Evolutionary conservation across 257 asterid species (phyloP), one percentile per base, ranked within the genome.

Genomic region (Nicotiana undulata): DNA sequence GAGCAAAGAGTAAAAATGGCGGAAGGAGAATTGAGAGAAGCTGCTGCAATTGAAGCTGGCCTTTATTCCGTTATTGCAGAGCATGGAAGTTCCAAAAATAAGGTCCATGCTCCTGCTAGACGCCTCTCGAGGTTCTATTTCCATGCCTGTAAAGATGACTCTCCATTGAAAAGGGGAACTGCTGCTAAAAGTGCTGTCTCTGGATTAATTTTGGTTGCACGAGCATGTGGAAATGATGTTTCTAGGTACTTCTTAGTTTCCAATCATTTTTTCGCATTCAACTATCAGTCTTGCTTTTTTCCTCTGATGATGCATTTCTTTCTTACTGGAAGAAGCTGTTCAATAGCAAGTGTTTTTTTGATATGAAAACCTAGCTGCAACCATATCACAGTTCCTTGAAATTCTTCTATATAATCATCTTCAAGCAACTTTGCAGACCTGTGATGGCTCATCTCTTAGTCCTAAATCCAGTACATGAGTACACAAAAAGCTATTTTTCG

Each of bases 31-130:
- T 77, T 94, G 86, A 88, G 90, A 84, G 97, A 94, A 86, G 93
- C 96, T 77, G 97, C 98, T 82, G 97, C 92, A 53, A 83, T 92
- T 26, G 98, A 93, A 89, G 92, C 82, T 76, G 89, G 93, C 65
- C 90, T 92, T 61, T 93, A 91, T 85, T 90, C 93, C 4, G 94
- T 90, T 75, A 89, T 90, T 83, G 96, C 98, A 29, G 97, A 93
- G 85, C 98, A 93, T 59, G 96, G 97, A 65, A 88, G 93, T 84
- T 93, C 98, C 82, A 85, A 74, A 72, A 91, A 81, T 85, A 93
- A 93, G 86, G 96, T 92, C 76, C 98, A 93, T 49, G 94, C 98
- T 82, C 97, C 98, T 64, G 97, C 98, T 63, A 89, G 96, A 61
- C 93, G 98, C 75, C 89, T 93, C 81, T 92, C 90, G 70, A 93